Base-by-base conservation (phyloP, 2,329 filamentous ascomycete species). In the Aspergillus viridinutans region DNA sequence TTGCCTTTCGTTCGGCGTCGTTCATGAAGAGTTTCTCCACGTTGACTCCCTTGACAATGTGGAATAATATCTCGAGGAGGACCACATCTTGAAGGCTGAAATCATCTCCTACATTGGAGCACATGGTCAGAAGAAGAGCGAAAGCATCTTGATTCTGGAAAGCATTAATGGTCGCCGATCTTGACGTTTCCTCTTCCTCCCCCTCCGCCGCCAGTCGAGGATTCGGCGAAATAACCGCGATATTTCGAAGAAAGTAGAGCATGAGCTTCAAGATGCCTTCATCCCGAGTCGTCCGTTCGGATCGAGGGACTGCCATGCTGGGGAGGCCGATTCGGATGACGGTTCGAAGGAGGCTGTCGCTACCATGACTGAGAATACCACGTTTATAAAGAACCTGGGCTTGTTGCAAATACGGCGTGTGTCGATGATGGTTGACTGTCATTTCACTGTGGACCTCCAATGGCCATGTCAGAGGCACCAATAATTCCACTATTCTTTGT, bases 401-500 rank as follows among this genome's bases (percentile, higher is more conserved):
- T 56, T 96, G 83, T 72, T 94, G 89, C 21, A 99, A 82, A 55
- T 94, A 94, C 1, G 94, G 92, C 43, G 92, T 84, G 75, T 99
- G 94, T 56, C 91, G 85, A 71, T 96, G 89, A 72, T 97, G 91
- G 71, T 99, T 97, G 66, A 92, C 80, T 3, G 92, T 97, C 84
- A 94, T 93, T 68, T 89, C 84, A 58, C 89, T 86, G 60, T 85
- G 81, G 58, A 92, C 86, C 60, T 96, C 90, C 68, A 96, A 82
- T 0, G 94, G 93, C 93, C 93, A 97, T 20, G 94, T 99, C 68
- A 99, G 77, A 4, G 92, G 92, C 1, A 96, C 90, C 69, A 99
- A 83, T 50, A 99, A 79, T 76, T 99, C 93, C 74, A 96, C 79
- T 83, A 43, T 47, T 53, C 56, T 58, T 47, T 45, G 52, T 49